Base-by-base conservation (phyloP, 306 rosid species). In the Pyrus bretschneideri region DNA sequence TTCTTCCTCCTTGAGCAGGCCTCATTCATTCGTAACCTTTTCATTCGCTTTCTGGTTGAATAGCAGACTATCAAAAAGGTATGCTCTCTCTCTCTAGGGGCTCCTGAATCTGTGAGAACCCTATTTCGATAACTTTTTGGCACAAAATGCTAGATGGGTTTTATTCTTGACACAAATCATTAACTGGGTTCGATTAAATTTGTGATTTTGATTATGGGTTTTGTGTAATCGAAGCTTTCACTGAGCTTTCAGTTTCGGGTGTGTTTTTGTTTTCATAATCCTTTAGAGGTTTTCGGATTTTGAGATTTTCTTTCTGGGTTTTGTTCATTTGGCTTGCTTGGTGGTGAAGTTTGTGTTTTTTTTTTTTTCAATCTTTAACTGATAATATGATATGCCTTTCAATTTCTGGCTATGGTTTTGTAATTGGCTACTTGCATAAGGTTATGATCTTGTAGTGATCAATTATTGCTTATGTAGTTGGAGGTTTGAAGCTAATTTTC, bases 41-140 rank as follows among this genome's bases (percentile, higher is more conserved):
- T 74, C 87, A 38, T 25, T 76, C 73, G 81, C 73, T 87, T 87
- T 76, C 83, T 61, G 80, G 86, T 77, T n/a, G 60, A 82, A 72
- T 79, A 44, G 76, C 52, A 25, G 60, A 78, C 17, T 73, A 74
- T 29, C 51, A 57, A 58, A 58, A 70, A 75, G 80, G 85, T 82
- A 70, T 44, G 75, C 45, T 62, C 45, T 51, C 46, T 38, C 46
- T 38, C n/a, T 68, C 67, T 79, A 30, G 42, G 70, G 70, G 44
- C 76, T 74, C 79, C 74, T 70, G 69, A 72, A 23, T 58, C 62
- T 42, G 4, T 25, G 66, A 27, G 57, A 17, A 12, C 15, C 65
- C 33, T 19, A 18, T 15, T 15, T 62, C 44, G 51, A 21, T 3
- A 49, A 58, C n/a, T 29, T 69, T 55, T 74, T 18, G 21, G 27